Evolutionary conservation across 371 early-diverging fungal species (phyloP), one percentile per base, ranked within the genome.

Genomic region (Gilbertella persicaria): DNA sequence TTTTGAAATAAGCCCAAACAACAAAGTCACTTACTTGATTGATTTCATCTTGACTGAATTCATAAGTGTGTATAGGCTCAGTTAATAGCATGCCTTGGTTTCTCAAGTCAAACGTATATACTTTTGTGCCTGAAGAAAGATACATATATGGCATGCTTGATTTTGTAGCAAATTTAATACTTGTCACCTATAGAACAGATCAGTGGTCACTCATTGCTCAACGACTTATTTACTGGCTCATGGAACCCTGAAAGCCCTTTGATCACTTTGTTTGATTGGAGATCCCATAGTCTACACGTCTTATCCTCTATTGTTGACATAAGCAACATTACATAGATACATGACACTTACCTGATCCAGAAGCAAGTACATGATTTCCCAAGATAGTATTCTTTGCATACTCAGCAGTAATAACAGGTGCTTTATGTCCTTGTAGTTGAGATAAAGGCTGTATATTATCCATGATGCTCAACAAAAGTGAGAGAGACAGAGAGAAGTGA

Each of bases 281-380:
- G 45, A 41, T 76, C 77, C 77, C 77, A 76, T 30, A 76, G 36
- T 28, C 73, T 62, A 52, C 77, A 76, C 0, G 73, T 71, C n/a
- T 64, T 62, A 20, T 76, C 77, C 67, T 73, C 77, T 74, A 40
- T 17, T 5, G 7, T 33, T 28, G 28, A 28, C 28, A 33, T 33
- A 13, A 26, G 14, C 20, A 17, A 43, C 24, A 40, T 39, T 12
- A 23, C 10, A 6, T 35, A 14, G 35, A 13, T 21, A 16, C 4
- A 36, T 17, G 19, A 17, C n/a, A 16, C 25, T 20, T 53, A 64
- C 68, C 68, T 55, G 68, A 67, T 24, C 68, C 68, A 21, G 68
- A 60, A 26, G 68, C 68, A 5, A 67, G 21, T 14, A 64, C 13
- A 40, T 56, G 41, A 3, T 57, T 45, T 9, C 64, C 68, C 8